Conservation (phyloP, 1,284 basidiomycete species). For the Gomphus bonarii region DNA sequence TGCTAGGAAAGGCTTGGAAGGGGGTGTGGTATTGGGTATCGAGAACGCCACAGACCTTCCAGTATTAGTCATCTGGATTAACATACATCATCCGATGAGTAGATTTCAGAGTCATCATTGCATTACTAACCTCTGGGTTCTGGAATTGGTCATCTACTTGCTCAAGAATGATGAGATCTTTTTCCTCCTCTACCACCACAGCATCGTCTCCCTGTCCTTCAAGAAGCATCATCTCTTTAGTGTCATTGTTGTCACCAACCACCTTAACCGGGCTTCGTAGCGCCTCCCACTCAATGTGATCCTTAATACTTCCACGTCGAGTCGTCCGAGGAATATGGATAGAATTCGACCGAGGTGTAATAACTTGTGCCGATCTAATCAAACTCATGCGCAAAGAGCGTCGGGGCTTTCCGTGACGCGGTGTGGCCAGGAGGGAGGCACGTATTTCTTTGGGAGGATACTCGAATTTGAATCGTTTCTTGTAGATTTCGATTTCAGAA, state of each 20-base stretch:
- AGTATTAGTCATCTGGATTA: constrained; percentile 7
- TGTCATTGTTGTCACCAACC: constrained; percentile 23
- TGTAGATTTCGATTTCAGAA: constrained; percentile 54
- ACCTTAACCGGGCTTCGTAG: constrained; percentile 9
- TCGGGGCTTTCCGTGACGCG: constrained; percentile 23
- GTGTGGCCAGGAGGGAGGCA: constrained; percentile 40
- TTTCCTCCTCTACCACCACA: constrained; percentile 56
- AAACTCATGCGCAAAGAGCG: constrained; percentile 56
- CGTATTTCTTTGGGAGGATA: constrained; percentile 69
- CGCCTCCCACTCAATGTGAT: constrained; percentile 13
- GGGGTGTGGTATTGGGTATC: constrained; percentile 11
- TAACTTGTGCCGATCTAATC: constrained; percentile 63
- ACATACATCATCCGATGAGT: no score
- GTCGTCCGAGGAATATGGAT: constrained; percentile 19
- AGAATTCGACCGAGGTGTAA: constrained; percentile 49
- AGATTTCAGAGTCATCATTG: not conserved
- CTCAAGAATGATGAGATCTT: constrained; percentile 61
- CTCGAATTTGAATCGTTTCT: constrained; percentile 55
- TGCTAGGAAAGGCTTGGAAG: constrained; percentile 16
- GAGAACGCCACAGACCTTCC: constrained; percentile 1
- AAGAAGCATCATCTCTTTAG: constrained; percentile 46
- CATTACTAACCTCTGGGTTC: constrained; percentile 3
- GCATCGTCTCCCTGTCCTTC: constrained; percentile 45
- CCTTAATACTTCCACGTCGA: constrained; percentile 7
- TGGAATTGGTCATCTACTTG: constrained; percentile 33